Evolutionary conservation across 1,139 yeast species (phyloP).

Genomic region (Lodderomyces parapsilosis): DNA sequence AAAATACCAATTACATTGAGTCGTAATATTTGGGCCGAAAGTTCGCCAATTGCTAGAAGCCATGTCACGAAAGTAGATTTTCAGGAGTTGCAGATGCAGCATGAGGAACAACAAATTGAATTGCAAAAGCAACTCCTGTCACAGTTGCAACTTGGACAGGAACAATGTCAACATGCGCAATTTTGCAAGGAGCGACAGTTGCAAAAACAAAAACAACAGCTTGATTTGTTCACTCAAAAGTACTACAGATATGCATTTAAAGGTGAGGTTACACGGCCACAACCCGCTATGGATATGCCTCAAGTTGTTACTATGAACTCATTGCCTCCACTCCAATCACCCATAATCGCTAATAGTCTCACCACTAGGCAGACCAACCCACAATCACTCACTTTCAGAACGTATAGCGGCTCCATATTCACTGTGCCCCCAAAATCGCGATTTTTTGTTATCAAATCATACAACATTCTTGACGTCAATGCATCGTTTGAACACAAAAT

Average conservation of each 20-base stretch:
- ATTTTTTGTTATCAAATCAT: conserved; percentile 59
- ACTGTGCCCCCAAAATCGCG: conserved; percentile 24
- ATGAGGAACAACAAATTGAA: background rate
- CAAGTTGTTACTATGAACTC: background rate
- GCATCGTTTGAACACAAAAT: conserved; percentile 49
- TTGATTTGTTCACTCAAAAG: background rate
- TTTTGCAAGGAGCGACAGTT: background rate
- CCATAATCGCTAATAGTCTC: background rate
- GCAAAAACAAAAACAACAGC: background rate
- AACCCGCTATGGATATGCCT: background rate
- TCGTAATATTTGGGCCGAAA: conserved; percentile 26
- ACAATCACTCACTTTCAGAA: conserved; percentile 18
- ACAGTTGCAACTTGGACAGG: background rate
- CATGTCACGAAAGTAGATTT: no score
- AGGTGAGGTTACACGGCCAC: background rate
- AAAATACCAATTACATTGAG: conserved; percentile 14
- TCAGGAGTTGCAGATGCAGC: background rate
- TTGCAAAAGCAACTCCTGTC: background rate
- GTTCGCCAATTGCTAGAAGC: conserved; percentile 10
- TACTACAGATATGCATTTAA: background rate
- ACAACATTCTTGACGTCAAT: conserved; percentile 45
- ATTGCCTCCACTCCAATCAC: background rate
- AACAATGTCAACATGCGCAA: background rate
- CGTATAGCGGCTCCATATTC: conserved; percentile 22
- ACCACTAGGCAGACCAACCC: background rate